Conservation (phyloP, 306 rosid genomes). For the Luffa acutangula region DNA sequence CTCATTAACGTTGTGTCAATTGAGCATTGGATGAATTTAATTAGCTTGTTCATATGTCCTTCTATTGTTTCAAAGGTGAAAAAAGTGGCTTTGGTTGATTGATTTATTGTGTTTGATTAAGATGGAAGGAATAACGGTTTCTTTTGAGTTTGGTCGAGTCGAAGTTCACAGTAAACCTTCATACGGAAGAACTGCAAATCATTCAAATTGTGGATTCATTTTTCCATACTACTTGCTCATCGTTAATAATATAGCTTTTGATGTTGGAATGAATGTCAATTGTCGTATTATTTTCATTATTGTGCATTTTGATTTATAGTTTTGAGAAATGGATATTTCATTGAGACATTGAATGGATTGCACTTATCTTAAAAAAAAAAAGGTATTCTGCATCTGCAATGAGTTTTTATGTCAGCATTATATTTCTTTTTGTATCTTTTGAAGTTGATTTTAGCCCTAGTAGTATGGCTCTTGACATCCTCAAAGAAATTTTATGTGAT, state of each 20-base stretch:
- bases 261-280: background rate
- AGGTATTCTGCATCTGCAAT: background rate
- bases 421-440: background rate
- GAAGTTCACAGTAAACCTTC: background rate
- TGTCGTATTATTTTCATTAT: background rate
- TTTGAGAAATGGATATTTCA: background rate
- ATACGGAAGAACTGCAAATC: background rate
- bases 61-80: background rate
- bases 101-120: background rate
- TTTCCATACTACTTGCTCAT: background rate
- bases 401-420: background rate
- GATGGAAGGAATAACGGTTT: background rate
- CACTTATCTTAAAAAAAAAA: background rate
- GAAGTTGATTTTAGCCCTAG: background rate
- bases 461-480: background rate
- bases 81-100: background rate
- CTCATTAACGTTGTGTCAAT: background rate
- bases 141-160: background rate
- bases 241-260: background rate
- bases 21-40: background rate
- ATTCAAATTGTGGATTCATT: background rate
- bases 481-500: background rate
- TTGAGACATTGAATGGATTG: background rate
- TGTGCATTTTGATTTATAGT: background rate
- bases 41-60: background rate